These are phyloP conservation scores for Tylopilus felleus DNA, from an alignment of 768 basidiomycete species.

Conservation along the genomic window DNA sequence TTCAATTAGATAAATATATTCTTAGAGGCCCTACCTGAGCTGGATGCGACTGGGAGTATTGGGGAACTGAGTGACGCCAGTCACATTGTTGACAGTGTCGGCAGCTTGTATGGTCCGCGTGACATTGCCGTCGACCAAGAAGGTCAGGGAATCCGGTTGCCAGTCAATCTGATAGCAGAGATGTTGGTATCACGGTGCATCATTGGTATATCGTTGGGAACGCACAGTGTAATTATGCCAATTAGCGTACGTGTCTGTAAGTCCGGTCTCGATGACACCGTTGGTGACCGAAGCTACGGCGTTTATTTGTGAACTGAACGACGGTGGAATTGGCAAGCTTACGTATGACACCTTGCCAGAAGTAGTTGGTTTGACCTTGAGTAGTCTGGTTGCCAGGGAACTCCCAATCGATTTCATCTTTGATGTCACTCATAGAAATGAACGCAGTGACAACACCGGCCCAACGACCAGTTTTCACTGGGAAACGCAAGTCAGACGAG, in stretches of 20 bases:
- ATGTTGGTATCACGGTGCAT: background rate
- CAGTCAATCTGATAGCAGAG: slow-evolving; percentile 63
- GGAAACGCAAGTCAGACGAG: background rate
- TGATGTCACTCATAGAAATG: slow-evolving; percentile 81
- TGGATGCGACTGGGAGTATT: slow-evolving; percentile 79
- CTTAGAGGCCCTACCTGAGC: slow-evolving; percentile 51
- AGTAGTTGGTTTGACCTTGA: slow-evolving; percentile 74
- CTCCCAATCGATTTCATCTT: slow-evolving; percentile 88
- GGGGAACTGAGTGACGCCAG: slow-evolving; percentile 65
- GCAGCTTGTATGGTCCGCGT: slow-evolving; percentile 66
- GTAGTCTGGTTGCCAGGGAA: slow-evolving; percentile 64
- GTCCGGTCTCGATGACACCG: slow-evolving; percentile 45
- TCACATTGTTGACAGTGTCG: slow-evolving; percentile 47
- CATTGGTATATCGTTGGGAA: background rate
- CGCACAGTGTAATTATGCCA: slow-evolving; percentile 77
- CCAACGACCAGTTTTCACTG: slow-evolving; percentile 81
- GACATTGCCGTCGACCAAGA: slow-evolving; percentile 64
- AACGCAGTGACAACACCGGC: slow-evolving; percentile 79
- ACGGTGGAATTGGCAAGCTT: slow-evolving; percentile 25
- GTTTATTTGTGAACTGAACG: background rate
- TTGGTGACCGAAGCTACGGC: slow-evolving; percentile 43
- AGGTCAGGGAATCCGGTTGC: slow-evolving; percentile 64
- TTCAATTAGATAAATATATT: background rate
- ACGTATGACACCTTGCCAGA: slow-evolving; percentile 75
- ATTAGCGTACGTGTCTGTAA: slow-evolving; percentile 62